Conservation (phyloP, 108 stramenopile genomes). For the Chaetoceros tenuissimus region DNA sequence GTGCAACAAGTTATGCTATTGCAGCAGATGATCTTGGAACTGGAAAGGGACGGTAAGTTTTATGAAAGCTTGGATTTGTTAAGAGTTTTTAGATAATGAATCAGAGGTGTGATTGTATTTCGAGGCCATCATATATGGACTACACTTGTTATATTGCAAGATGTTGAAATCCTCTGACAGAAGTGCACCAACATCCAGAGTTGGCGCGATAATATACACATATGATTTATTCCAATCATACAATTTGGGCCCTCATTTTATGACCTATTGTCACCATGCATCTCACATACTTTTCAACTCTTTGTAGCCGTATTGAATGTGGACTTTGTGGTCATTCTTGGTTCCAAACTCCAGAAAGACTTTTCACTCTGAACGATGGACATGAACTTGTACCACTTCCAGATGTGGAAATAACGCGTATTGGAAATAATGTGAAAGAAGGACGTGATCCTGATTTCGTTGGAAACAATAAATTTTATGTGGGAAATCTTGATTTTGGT, state of each 20-base stretch:
- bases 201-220: not conserved
- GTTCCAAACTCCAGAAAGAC: conserved; percentile 73
- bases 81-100: no score
- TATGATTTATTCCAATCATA: not conserved
- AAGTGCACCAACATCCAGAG: not conserved
- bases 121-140: no score
- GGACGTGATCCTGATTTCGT: conserved; percentile 38
- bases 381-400: conserved; percentile 47
- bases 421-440: conserved; percentile 42
- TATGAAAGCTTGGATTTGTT: no score
- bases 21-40: conserved; percentile 47
- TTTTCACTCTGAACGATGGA: conserved; percentile 38
- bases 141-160: no score
- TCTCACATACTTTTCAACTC: not conserved
- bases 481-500: conserved; percentile 53
- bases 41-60: conserved; percentile 52
- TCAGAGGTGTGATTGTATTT: no score
- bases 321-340: conserved; percentile 63
- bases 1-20: conserved; percentile 52
- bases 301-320: conserved; percentile 63
- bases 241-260: not conserved
- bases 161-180: no score
- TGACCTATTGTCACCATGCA: not conserved
- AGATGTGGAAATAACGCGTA: conserved; percentile 46
- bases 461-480: conserved; percentile 57